Base-by-base conservation (phyloP, 2,329 filamentous ascomycete genomes). In the Trichoderma sp. region DNA sequence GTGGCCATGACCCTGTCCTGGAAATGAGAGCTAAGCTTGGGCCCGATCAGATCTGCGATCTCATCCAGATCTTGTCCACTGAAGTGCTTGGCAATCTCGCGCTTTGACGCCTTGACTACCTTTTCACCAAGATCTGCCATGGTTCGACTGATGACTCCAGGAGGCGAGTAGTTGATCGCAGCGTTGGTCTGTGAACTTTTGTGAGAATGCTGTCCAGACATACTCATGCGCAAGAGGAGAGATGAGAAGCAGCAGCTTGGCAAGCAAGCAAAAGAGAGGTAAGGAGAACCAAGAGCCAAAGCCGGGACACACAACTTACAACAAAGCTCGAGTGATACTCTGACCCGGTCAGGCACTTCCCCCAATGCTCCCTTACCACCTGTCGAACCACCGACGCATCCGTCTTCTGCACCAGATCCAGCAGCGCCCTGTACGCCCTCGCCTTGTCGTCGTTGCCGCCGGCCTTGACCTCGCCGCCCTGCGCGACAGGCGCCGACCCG, bases 301-400 rank as follows among this genome's bases (percentile, higher is more conserved):
- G 26, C 55, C 61, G 55, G 9, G 34, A 21, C 51, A 47, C 48
- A 21, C n/a, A 62, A 80, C 82, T 77, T 72, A 86, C 83, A 61
- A 85, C 64, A 67, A 86, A 86, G 2, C 79, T 78, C 48, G 79
- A 75, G 66, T 86, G 83, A 65, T 82, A 85, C 12, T 83, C 80
- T 4, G 81, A 82, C 10, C 83, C 83, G 3, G 80, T 63, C 2
- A 85, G 67, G 19, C 79, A 79, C 68, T 80, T 83, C 48, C 82
- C 75, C 80, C 82, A 84, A 63, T 81, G 77, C 67, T 84, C 83
- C 26, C 83, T 77, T 12, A 85, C 68, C 0, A 78, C 78, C 51
- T 80, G 79, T 14, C 82, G 78, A 21, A 85, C 80, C n/a, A 79
- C 77, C 39, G 80, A 74, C 0, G 82, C 75, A 7, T 79, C 68